Base-by-base conservation (phyloP, 768 basidiomycete species). In the Lactarius sanguifluus region DNA sequence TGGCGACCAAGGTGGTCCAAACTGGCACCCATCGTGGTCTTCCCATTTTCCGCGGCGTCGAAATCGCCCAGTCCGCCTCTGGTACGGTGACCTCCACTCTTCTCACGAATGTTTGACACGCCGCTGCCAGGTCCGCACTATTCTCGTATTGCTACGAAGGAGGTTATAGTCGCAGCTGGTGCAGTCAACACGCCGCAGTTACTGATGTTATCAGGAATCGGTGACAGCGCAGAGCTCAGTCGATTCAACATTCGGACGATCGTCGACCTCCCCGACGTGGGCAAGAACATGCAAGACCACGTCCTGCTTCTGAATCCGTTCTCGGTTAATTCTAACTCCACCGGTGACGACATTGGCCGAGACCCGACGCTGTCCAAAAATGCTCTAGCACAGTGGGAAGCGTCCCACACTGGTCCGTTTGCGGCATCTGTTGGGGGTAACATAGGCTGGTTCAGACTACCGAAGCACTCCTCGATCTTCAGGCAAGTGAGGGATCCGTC, bases 201-300 rank as follows among this genome's bases (percentile, higher is more conserved):
- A 4, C 66, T 77, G 23, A 47, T 73, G 57, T 69, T 75, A 36
- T 75, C 74, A 6, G 76, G 76, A 16, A 71, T 77, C 47, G 76
- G 76, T 2, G 64, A 70, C 28, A 25, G 62, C 13, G 25, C 56
- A 8, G 36, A 66, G 7, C 72, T 77, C 57, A 16, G 50, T 6
- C n/a, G 62, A 15, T 59, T 73, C 36, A 71, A 70, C 3, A 71
- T 77, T 45, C 25, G 25, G 15, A 28, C 69, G 20, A 30, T 75
- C 25, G 56, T 71, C 8, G 57, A 75, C 60, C 64, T 72, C 25
- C 73, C 75, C 13, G 71, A 68, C 12, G 75, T 77, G 16, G 76
- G 76, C 18, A 65, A 72, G 64, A 67, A 77, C 64, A 64, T 77
- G 30, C 47, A 62, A 5, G 76, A 77, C 62, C 75, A 76, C 59